A percentile compares a stretch with the other conserved stretches of the same genome.
Evolutionary conservation across 192 early-diverging fungal species (phyloP).

Genomic region (Coemansia sp.): DNA sequence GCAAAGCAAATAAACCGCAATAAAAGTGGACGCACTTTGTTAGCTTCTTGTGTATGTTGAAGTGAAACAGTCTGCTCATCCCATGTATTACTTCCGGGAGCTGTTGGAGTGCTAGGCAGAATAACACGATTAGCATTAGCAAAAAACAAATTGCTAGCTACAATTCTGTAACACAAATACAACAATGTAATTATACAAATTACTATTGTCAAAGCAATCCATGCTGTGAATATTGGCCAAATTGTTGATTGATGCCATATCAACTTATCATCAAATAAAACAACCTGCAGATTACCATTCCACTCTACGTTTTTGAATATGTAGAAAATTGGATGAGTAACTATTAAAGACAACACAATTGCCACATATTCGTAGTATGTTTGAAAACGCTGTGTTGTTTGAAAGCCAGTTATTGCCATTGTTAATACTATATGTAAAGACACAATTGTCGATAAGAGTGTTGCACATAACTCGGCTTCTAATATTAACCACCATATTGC

Average conservation of each 20-base stretch:
- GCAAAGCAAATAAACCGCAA: neutral
- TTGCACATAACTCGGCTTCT: slow-evolving; percentile 4
- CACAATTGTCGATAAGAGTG: slow-evolving; percentile 1
- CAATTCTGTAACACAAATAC: neutral
- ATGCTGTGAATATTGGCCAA: slow-evolving; percentile 22
- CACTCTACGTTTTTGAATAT: slow-evolving; percentile 6
- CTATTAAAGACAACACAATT: neutral
- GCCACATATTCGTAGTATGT: slow-evolving; percentile 12
- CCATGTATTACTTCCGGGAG: neutral
- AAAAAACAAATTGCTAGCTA: neutral
- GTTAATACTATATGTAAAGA: slow-evolving; percentile 11
- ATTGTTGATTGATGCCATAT: neutral
- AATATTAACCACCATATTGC: slow-evolving; percentile 13
- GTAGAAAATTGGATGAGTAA: slow-evolving; percentile 29
- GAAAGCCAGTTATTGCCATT: neutral
- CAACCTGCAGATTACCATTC: neutral
- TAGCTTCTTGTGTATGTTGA: neutral
- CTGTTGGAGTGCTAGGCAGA: neutral
- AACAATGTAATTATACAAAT: neutral
- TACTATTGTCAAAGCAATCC: slow-evolving; percentile 4
- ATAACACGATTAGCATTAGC: neutral
- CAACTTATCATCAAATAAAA: slow-evolving; percentile 7
- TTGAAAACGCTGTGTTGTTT: slow-evolving; percentile 9
- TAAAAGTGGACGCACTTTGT: neutral
- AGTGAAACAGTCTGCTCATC: neutral